Percentiles rank a stretch among this genome's conserved stretches.
Conservation (phyloP, 2,329 filamentous ascomycete species). For the Aspergillus spinulosporus region DNA sequence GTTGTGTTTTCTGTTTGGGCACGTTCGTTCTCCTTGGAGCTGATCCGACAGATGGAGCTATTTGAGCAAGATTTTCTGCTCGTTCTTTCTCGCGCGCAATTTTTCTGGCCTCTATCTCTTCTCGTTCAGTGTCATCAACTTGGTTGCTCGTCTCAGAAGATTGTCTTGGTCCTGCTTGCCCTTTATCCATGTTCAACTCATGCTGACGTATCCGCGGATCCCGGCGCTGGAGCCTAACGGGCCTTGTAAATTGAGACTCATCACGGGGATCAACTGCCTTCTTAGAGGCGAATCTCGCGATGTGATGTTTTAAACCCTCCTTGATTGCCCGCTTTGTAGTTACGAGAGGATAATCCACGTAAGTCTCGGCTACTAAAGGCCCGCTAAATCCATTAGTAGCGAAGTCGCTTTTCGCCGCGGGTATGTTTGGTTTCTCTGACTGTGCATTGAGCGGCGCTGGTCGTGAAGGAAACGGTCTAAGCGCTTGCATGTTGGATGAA, state of each 20-base stretch:
- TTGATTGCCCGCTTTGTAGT: slow-evolving; percentile 79
- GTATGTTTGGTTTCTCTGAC: slow-evolving; percentile 23
- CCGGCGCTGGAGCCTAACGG: slow-evolving; percentile 83
- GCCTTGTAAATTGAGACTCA: slow-evolving; percentile 79
- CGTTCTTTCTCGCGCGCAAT: slow-evolving; percentile 82
- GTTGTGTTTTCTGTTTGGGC: slow-evolving; percentile 77
- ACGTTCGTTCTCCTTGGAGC: slow-evolving; percentile 67
- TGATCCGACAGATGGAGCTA: slow-evolving; percentile 74
- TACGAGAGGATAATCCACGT: slow-evolving; percentile 67
- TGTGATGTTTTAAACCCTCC: slow-evolving; percentile 79
- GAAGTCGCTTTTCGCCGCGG: slow-evolving; percentile 31
- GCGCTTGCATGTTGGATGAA: slow-evolving; percentile 17
- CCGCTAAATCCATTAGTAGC: slow-evolving; percentile 46
- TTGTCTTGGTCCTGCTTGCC: slow-evolving; percentile 41
- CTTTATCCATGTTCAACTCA: slow-evolving; percentile 56
- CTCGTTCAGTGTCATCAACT: slow-evolving; percentile 66
- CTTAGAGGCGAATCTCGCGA: slow-evolving; percentile 75
- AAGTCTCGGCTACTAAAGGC: slow-evolving; percentile 41
- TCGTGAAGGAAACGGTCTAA: slow-evolving; percentile 29
- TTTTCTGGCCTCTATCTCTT: slow-evolving; percentile 59
- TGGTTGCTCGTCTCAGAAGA: slow-evolving; percentile 43
- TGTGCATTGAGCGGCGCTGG: slow-evolving; percentile 22
- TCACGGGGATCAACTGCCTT: slow-evolving; percentile 66
- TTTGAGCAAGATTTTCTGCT: slow-evolving; percentile 85
- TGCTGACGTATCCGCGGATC: slow-evolving; percentile 67